phyloP scores from a whole-genome alignment of 139 green algal genomes.

The Micromonas pusilla region DNA sequence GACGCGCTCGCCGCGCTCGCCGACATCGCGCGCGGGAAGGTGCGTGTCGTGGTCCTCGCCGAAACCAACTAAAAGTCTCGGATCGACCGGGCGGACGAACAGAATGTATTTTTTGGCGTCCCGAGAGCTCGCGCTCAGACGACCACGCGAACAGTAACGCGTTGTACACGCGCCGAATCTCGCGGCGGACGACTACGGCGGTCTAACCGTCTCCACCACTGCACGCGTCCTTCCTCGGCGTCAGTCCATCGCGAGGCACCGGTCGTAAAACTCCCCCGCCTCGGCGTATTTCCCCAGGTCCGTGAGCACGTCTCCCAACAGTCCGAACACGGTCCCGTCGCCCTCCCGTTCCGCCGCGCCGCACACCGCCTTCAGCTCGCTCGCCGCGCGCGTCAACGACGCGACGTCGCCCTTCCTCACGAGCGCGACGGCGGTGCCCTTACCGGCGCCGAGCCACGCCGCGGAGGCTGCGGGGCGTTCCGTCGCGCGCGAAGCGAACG shows the following conservation, averaged over 20 bases:
- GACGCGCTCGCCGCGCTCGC: too few species aligned
- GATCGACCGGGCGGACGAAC: not conserved
- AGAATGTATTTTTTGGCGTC: too few species aligned
- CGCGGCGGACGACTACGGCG: not conserved
- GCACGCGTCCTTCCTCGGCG: too few species aligned
- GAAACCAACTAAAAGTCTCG: not conserved
- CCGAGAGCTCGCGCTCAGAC: too few species aligned
- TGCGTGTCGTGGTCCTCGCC: not conserved
- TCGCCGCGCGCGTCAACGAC: not conserved
- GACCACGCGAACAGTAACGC: too few species aligned
- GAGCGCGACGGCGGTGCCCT: not conserved
- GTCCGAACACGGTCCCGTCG: constrained; percentile 21
- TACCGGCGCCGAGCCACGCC: not conserved
- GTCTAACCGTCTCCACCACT: too few species aligned
- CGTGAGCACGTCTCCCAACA: constrained; percentile 31
- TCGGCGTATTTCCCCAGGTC: constrained; percentile 26
- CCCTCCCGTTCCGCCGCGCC: not conserved
- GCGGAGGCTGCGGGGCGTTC: not conserved
- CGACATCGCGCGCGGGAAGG: too few species aligned
- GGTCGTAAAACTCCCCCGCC: constrained; percentile 31
- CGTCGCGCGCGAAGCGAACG: not conserved
- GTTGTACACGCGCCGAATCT: too few species aligned
- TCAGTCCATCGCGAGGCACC: constrained; percentile 20
- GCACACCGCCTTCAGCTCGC: not conserved
- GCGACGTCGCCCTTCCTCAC: not conserved